Conservation (phyloP, 192 early-diverging fungal species). For the Linderina pennispora region DNA sequence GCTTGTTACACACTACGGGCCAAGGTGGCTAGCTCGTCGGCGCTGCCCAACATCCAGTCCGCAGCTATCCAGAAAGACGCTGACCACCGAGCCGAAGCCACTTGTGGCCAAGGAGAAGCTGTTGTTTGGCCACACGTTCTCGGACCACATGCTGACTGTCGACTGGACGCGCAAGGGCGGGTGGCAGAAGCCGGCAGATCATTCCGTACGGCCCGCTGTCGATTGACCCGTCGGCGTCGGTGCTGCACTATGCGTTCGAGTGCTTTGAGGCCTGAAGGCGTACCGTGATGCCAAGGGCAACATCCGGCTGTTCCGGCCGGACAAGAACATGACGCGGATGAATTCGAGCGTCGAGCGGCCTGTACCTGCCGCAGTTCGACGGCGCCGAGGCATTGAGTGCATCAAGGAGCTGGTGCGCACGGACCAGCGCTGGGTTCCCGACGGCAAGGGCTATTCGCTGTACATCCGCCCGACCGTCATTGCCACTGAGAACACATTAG, state of each 20-base stretch:
- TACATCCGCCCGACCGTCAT: slow-evolving; percentile 93
- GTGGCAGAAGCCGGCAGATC: slow-evolving; percentile 73
- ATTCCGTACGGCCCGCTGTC: slow-evolving; percentile 71
- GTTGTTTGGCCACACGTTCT: slow-evolving; percentile 83
- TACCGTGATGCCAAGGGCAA: slow-evolving; percentile 88
- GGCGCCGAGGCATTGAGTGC: slow-evolving; percentile 69
- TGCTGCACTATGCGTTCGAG: slow-evolving; percentile 91
- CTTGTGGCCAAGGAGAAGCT: slow-evolving; percentile 59
- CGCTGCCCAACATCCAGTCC: neutral
- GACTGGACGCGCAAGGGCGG: slow-evolving; percentile 69
- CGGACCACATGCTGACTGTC: slow-evolving; percentile 89
- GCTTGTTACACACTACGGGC: no score
- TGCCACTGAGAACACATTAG: slow-evolving; percentile 77
- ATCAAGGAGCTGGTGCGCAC: slow-evolving; percentile 77
- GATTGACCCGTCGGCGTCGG: slow-evolving; percentile 76
- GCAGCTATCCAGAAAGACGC: slow-evolving; percentile 4
- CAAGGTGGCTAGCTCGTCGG: no score
- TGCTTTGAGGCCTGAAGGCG: slow-evolving; percentile 92
- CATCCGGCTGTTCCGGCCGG: slow-evolving; percentile 91
- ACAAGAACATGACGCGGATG: slow-evolving; percentile 95
- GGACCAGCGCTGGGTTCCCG: slow-evolving; percentile 87
- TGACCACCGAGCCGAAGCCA: slow-evolving; percentile 47
- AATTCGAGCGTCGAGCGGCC: slow-evolving; percentile 67
- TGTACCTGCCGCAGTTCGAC: slow-evolving; percentile 82
- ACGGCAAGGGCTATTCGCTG: slow-evolving; percentile 84